Evolutionary conservation across 164 flowering plant species (phyloP), one percentile per base, ranked within the genome.

Genomic region (Chloranthus sessilifolius): DNA sequence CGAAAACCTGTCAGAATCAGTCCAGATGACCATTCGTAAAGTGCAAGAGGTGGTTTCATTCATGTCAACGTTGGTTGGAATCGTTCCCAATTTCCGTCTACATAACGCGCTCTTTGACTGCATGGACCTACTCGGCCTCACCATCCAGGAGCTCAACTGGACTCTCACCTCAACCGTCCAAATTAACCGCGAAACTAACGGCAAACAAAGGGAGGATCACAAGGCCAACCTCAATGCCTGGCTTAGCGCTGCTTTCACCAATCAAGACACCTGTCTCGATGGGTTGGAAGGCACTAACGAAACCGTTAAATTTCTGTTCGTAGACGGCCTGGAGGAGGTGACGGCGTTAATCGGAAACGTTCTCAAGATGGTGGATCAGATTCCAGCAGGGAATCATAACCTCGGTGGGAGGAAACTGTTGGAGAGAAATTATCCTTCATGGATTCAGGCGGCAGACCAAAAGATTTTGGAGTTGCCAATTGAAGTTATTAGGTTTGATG

Each of bases 221-320:
- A 49, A 62, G 7, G 67, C 70, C 0, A 94, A 92, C 54, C 36
- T 85, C 52, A 67, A 58, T 44, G 70, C 94, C 42, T 85, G 95
- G 95, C 50, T 88, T 34, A 81, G 94, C 63, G 94, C 85, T 23
- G 83, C 91, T 20, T 57, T 92, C 0, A 60, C 69, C 0, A 83
- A 86, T 39, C 95, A 82, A 57, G 94, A 76, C 35, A 85, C 99
- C 12, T 92, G 99, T 71, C 58, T 59, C 0, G 91, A 88, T 9
- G 96, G 96, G 10, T 84, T 92, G 31, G 83, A 81, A 0, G 96
- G 95, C 1, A 88, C 95, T 2, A 68, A 61, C 26, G 46, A 79
- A 43, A 15, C 67, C 9, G 76, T 79, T 28, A 69, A 76, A 48
- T 12, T 34, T 1, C 28, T 79, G 0, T 69, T 88, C 2, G 49